Base-by-base conservation (phyloP, 208 protist genomes). In the Trypanosoma congolense region DNA sequence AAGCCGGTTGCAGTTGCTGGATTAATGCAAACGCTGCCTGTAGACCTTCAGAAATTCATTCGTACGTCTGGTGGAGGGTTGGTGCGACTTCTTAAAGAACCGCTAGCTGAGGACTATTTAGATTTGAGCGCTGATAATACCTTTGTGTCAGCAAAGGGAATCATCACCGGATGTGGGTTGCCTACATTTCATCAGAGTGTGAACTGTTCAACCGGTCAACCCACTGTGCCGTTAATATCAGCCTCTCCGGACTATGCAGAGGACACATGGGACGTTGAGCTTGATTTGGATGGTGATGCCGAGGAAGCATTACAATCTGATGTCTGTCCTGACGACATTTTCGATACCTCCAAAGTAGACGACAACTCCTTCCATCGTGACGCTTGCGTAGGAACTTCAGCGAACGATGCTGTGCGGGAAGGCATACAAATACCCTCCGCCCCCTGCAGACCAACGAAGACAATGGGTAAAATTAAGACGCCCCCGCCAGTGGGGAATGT, bases 261-360 rank as follows among this genome's bases (percentile, higher is more conserved):
- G 16, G 69, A 72, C 38, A 49, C 55, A 43, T 82, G 75, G 80
- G 56, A 70, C 21, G 80, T 75, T 29, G 54, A 68, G 30, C 50
- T 83, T 38, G 51, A 78, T 14, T 38, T 87, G 24, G 75, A 83
- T 35, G 62, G 70, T 18, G 65, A 69, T 40, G 51, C 57, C n/a
- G 43, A n/a, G 9, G 51, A 22, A 40, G 25, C 36, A 18, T 40
- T 38, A 3, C 30, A 35, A 33, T 21, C 44, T 25, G 46, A 62
- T n/a, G n/a, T 0, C 31, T 9, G 18, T 18, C 21, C n/a, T 6
- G 48, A 43, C 18, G 8, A 24, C 6, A 35, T 16, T 9, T 9
- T 9, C 45, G 49, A 54, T 52, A 45, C 46, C 48, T 35, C 4
- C 2, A 45, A 45, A 38, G 40, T 28, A 42, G 51, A 59, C 16